Evolutionary conservation across 306 rosid genomes (phyloP).

Genomic region (Pterocarpus macrocarpus): DNA sequence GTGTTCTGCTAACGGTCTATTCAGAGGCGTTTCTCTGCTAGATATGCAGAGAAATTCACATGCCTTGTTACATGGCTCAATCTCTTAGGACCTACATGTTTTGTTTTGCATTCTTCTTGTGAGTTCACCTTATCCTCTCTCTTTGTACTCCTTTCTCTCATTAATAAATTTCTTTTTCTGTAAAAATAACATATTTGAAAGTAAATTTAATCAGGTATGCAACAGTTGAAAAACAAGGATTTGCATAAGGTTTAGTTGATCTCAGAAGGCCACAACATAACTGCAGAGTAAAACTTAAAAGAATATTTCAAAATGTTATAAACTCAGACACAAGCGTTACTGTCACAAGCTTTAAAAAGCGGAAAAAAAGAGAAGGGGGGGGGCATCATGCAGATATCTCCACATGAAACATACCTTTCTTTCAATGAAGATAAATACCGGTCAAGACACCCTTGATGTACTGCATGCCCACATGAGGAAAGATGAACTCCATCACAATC

Average conservation of each 20-base stretch:
- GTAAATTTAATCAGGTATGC: not conserved
- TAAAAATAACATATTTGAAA: not conserved
- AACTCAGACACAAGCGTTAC: slow-evolving; percentile 13
- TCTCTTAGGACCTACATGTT: not conserved
- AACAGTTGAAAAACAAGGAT: not conserved
- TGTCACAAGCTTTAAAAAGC: not conserved
- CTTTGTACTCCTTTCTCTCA: not conserved
- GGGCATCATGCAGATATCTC: not conserved
- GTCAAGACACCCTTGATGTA: slow-evolving; percentile 94
- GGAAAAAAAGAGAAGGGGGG: not conserved
- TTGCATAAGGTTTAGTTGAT: not conserved
- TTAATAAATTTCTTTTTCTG: not conserved
- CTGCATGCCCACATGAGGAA: slow-evolving; percentile 99
- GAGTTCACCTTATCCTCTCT: not conserved
- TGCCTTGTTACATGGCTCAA: not conserved
- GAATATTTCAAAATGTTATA: not conserved
- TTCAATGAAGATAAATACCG: slow-evolving; percentile 85
- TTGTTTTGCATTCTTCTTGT: not conserved
- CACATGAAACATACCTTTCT: slow-evolving; percentile 71
- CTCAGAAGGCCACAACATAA: not conserved
- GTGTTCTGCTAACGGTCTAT: not conserved
- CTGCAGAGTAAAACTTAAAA: not conserved
- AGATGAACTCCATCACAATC: slow-evolving; percentile 91
- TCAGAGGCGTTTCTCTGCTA: not conserved
- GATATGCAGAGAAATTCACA: not conserved